Evolutionary conservation across 768 basidiomycete genomes (phyloP), one percentile per base, ranked within the genome.

Genomic region (Kwoniella mangroviensis): DNA sequence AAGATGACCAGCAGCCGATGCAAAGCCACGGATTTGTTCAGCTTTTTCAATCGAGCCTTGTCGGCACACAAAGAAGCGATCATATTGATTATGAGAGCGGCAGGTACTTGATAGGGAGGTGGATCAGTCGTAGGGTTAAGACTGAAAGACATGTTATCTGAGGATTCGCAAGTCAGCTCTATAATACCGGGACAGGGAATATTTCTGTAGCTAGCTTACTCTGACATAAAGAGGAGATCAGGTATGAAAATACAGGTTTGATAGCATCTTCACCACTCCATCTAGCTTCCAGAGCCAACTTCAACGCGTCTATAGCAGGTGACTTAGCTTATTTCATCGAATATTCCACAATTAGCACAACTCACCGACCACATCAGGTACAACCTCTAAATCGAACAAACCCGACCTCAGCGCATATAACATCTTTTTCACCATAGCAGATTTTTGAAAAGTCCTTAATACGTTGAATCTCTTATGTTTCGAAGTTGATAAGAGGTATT

Each of bases 201-300:
- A 87, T 87, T 2, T 85, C 87, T 21, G 93, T 84, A 41, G 85
- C 0, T 86, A 85, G 40, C 87, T 65, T 64, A 71, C 71, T 67
- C 57, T 75, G 75, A 70, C 90, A 88, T 13, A 94, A 82, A 78
- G 91, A 91, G 0, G 93, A 91, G 1, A 92, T 91, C 9, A 96
- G 84, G 80, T 92, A 96, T 0, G 93, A 90, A 4, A 93, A 88
- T 1, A 94, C 83, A 0, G 95, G 94, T 77, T 94, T 96, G 75
- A 96, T 81, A 70, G 80, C 74, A 63, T 82, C 81, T 56, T 81
- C 77, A 12, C 75, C 73, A 51, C 74, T 78, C 82, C 82, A 83
- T 52, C 80, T 65, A 2, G 76, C 74, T 24, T 68, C 63, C 5
- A 81, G 62, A 12, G 76, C 77, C 19, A 74, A 61, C 26, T 60